Evolutionary conservation across 805 yeast species (phyloP), one percentile per base, ranked within the genome.

Genomic region (Candida coquimbonensis): DNA sequence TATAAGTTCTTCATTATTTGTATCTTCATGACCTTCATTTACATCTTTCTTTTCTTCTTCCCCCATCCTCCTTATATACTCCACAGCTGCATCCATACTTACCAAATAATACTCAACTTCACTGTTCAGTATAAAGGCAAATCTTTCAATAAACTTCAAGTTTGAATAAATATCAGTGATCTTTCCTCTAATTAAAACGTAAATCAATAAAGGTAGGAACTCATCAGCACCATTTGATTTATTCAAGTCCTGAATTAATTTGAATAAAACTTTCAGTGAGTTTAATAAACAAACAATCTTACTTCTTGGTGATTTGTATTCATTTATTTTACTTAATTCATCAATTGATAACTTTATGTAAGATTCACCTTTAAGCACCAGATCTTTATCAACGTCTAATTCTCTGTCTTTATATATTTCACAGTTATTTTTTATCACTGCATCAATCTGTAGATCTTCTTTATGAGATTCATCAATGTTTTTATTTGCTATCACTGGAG

Each of bases 71-170:
- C 80, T 77, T 9, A 93, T 76, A 59, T 88, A 93, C 49, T 82
- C 78, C 12, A 89, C 78, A 1, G 97, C 97, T 2, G 95, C 95
- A 56, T 85, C 87, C 26, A 91, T 64, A n/a, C 96, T 86, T 27
- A 95, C 86, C 45, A 93, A 68, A 59, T 93, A 93, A 63, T 93
- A 93, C 37, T 93, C 85, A 0, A 91, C 82, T 61, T 93, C 99
- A 9, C 99, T 97, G 37, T 74, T 73, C 40, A 79, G 86, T 7
- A 78, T 80, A 45, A 78, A 80, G 52, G 98, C 68, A 62, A 85
- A 93, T 43, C 93, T 70, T 61, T 89, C 96, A 52, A 93, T 87
- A 63, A 88, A 93, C 49, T 77, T 78, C 49, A 90, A 65, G 59
- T 91, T 91, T 9, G 96, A 86, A 14, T 78, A 73, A n/a, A 93